A percentile compares a stretch with the other conserved stretches of the same genome.
Conservation (phyloP, 1,139 yeast genomes). For the Torulaspora globosa region DNA sequence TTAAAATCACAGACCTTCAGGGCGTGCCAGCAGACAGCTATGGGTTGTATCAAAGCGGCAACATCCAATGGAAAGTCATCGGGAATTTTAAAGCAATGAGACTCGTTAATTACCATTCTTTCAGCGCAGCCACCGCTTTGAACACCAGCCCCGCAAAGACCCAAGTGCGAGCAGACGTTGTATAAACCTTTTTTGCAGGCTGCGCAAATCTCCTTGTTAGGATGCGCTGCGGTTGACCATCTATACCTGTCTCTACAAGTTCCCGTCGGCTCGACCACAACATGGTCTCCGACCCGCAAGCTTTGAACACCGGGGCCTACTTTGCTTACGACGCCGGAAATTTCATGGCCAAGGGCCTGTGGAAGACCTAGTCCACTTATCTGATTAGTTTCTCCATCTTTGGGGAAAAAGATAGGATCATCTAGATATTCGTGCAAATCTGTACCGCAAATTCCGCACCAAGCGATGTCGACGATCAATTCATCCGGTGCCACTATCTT, state of each 20-base stretch:
- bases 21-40: slow-evolving; percentile 60
- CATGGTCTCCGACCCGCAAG: slow-evolving; percentile 43
- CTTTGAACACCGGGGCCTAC: slow-evolving; percentile 39
- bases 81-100: slow-evolving; percentile 47
- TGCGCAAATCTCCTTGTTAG: slow-evolving; percentile 37
- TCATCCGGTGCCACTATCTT: slow-evolving; percentile 43
- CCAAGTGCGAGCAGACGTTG: slow-evolving; percentile 46
- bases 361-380: slow-evolving; percentile 42
- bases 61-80: slow-evolving; percentile 47
- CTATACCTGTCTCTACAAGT: slow-evolving; percentile 45
- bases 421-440: slow-evolving; percentile 53
- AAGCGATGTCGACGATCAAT: slow-evolving; percentile 48
- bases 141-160: slow-evolving; percentile 47
- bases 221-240: slow-evolving; percentile 31
- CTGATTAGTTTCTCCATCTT: slow-evolving; percentile 33
- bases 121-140: slow-evolving; percentile 51
- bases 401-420: slow-evolving; percentile 50
- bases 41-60: slow-evolving; percentile 55
- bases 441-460: slow-evolving; percentile 59
- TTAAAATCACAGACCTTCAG: slow-evolving; percentile 44
- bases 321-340: slow-evolving; percentile 42
- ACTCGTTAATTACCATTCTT: slow-evolving; percentile 46
- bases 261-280: slow-evolving; percentile 53
- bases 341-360: slow-evolving; percentile 62
- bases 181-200: slow-evolving; percentile 47